Percentiles rank a stretch among this genome's conserved stretches.
These are phyloP conservation scores for Leishmania martiniquensis DNA, from an alignment of 208 protist genomes.

Conservation along the genomic window DNA sequence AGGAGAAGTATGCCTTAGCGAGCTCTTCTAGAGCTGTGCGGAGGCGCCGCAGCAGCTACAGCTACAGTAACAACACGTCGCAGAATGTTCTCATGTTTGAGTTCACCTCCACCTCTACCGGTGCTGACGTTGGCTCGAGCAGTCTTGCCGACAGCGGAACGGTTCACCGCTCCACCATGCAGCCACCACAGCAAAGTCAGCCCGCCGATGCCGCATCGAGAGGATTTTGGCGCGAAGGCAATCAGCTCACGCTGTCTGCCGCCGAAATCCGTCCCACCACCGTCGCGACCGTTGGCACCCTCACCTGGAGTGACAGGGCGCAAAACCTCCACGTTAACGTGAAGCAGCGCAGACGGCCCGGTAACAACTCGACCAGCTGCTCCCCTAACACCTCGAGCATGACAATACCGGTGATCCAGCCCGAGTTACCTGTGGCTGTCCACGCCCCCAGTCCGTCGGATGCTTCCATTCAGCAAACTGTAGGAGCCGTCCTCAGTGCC, in stretches of 20 bases:
- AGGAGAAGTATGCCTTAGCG: background rate
- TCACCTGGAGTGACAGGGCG: conserved; percentile 20
- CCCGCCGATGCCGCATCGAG: conserved; percentile 1
- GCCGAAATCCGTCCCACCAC: conserved; percentile 21
- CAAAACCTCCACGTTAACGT: conserved; percentile 41
- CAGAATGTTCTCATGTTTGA: conserved; percentile 42
- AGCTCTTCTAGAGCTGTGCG: conserved; percentile 1
- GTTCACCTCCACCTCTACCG: conserved; percentile 24
- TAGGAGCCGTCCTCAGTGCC: background rate
- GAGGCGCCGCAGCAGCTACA: conserved; percentile 20
- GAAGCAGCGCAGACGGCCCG: conserved; percentile 37
- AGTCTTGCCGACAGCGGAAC: conserved; percentile 2
- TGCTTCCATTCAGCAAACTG: background rate
- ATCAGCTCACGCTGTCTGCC: conserved; percentile 27
- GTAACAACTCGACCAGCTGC: conserved; percentile 16
- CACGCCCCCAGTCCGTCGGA: background rate
- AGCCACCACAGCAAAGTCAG: conserved; percentile 5
- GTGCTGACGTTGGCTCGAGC: background rate
- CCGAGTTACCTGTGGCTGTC: conserved; percentile 1
- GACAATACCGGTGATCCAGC: conserved; percentile 14
- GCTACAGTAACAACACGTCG: conserved; percentile 46
- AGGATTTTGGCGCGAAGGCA: conserved; percentile 25
- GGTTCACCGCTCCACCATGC: background rate
- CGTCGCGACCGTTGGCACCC: conserved; percentile 31
- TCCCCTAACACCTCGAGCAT: conserved; percentile 26